A percentile compares a stretch with the other conserved stretches of the same genome.
These are phyloP conservation scores for Geotrichum cucujoidarum DNA, from an alignment of 1,139 yeast species.

Conservation along the genomic window DNA sequence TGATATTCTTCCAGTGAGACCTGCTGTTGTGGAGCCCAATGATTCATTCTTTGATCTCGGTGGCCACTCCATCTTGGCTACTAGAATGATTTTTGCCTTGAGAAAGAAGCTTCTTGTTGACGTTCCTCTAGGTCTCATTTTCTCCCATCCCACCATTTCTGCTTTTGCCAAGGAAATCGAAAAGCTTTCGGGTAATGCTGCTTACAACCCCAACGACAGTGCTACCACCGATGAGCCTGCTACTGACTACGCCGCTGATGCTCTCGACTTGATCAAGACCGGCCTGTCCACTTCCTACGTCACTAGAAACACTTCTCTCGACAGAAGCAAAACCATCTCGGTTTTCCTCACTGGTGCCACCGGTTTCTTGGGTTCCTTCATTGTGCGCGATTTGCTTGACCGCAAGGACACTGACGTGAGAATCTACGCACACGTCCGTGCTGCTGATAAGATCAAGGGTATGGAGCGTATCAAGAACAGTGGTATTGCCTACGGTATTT, in stretches of 20 bases:
- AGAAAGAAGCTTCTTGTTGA: slow-evolving; percentile 74
- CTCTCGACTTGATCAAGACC: slow-evolving; percentile 48
- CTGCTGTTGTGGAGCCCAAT: slow-evolving; percentile 65
- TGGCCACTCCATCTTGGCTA: slow-evolving; percentile 95
- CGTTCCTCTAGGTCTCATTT: slow-evolving; percentile 83
- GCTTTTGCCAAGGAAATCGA: slow-evolving; percentile 73
- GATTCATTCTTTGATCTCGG: slow-evolving; percentile 97
- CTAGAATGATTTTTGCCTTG: slow-evolving; percentile 91
- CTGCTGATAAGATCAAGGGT: slow-evolving; percentile 62
- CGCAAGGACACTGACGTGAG: slow-evolving; percentile 47
- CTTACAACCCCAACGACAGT: slow-evolving; percentile 25
- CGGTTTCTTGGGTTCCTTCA: slow-evolving; percentile 91
- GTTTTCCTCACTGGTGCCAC: slow-evolving; percentile 94
- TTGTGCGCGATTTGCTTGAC: slow-evolving; percentile 66
- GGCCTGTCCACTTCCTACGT: slow-evolving; percentile 43
- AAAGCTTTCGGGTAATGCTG: slow-evolving; percentile 44
- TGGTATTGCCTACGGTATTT: slow-evolving; percentile 80
- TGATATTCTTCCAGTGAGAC: slow-evolving; percentile 75
- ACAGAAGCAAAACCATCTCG: slow-evolving; percentile 43
- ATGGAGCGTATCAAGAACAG: slow-evolving; percentile 69
- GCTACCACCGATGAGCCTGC: slow-evolving; percentile 29
- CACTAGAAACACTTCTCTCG: slow-evolving; percentile 37
- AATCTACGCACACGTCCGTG: slow-evolving; percentile 88
- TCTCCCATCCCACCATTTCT: slow-evolving; percentile 80
- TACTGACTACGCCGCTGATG: slow-evolving; percentile 70